phyloP scores from a whole-genome alignment of 768 basidiomycete species.

The Boletales sp. region DNA sequence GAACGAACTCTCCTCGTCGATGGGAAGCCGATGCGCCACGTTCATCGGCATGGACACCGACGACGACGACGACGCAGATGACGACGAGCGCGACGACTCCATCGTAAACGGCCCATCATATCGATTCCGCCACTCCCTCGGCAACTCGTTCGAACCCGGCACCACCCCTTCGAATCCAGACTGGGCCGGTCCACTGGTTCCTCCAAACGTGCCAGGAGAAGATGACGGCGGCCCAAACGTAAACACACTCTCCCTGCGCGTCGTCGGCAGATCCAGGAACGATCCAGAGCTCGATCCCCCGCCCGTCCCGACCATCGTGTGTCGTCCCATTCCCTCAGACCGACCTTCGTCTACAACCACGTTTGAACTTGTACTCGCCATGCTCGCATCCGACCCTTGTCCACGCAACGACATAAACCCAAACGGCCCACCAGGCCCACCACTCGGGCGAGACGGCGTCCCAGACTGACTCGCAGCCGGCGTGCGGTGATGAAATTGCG shows the following conservation, averaged over 20 bases:
- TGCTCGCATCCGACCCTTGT: conserved; percentile 18
- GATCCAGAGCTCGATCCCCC: neutral
- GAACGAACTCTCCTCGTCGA: conserved; percentile 16
- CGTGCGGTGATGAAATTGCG: conserved; percentile 6
- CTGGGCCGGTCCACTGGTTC: neutral
- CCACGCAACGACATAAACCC: conserved; percentile 14
- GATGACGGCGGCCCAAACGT: conserved; percentile 1
- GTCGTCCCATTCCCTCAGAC: conserved; percentile 3
- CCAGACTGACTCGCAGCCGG: conserved; percentile 10
- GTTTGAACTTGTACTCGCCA: conserved; percentile 4
- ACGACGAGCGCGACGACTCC: conserved; percentile 17
- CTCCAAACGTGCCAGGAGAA: conserved; percentile 4
- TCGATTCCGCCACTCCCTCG: conserved; percentile 14
- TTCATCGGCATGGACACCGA: conserved; percentile 9
- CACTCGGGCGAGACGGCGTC: conserved; percentile 2
- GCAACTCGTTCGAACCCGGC: conserved; percentile 7
- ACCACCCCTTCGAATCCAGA: neutral
- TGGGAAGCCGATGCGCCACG: conserved; percentile 13
- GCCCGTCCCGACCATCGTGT: neutral
- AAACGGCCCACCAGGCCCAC: conserved; percentile 1
- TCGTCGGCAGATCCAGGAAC: conserved; percentile 9
- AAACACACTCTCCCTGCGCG: conserved; percentile 13
- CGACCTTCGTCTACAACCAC: conserved; percentile 13
- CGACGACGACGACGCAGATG: conserved; percentile 11
- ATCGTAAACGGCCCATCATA: conserved; percentile 8